A percentile compares a stretch with the other conserved stretches of the same genome.
Conservation (phyloP, 352 stramenopile genomes). For the Phytophthora sojae region DNA sequence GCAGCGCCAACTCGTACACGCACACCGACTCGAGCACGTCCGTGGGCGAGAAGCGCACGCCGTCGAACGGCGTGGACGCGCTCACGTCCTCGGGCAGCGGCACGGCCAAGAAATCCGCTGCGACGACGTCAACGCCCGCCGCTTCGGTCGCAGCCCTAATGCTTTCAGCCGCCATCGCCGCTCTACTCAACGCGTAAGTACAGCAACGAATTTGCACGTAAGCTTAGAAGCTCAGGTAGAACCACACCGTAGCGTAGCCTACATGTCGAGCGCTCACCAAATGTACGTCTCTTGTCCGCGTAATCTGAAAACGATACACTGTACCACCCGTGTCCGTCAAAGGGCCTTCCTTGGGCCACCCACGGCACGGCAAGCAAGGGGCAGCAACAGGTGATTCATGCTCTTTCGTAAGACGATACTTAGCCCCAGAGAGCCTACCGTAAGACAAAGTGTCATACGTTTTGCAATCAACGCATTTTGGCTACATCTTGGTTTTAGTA, state of each 20-base stretch:
- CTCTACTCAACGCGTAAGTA: neutral
- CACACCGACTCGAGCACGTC: constrained; percentile 36
- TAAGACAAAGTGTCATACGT: no score
- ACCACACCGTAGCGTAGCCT: no score
- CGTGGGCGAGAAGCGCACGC: constrained; percentile 41
- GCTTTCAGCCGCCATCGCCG: neutral
- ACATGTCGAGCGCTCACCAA: no score
- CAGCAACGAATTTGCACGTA: neutral
- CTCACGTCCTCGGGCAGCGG: constrained; percentile 20
- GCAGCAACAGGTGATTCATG: no score
- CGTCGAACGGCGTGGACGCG: constrained; percentile 28
- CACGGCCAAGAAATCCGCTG: constrained; percentile 10
- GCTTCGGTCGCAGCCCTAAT: neutral
- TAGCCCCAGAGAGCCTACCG: no score
- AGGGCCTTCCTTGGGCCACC: neutral
- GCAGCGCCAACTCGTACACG: constrained; percentile 60
- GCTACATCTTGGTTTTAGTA: no score
- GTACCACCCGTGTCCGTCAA: neutral
- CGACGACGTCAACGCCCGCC: neutral
- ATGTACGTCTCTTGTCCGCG: neutral
- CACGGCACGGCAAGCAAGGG: no score
- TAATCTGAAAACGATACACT: neutral
- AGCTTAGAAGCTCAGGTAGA: no score
- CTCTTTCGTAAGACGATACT: no score
- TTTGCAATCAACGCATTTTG: no score